Percentiles rank a stretch among this genome's conserved stretches.
phyloP scores from a whole-genome alignment of 306 rosid species.

The Nissolia schottii region DNA sequence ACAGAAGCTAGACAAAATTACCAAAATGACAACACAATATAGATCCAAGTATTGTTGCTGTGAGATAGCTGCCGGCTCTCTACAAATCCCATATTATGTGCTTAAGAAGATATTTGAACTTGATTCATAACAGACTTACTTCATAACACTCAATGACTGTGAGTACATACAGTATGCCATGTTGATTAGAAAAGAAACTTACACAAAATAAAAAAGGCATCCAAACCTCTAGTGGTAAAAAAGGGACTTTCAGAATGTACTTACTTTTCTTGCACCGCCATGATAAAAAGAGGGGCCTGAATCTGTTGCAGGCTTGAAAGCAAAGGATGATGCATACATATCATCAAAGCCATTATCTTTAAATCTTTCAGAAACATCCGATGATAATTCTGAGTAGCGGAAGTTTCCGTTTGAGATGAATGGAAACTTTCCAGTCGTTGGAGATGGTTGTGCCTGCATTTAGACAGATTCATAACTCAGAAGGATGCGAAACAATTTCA shows the following conservation, averaged over 20 bases:
- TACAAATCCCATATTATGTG: neutral
- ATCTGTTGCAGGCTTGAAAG: conserved; percentile 66
- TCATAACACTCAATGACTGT: conserved; percentile 1
- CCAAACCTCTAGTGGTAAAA: neutral
- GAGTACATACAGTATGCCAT: neutral
- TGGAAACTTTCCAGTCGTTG: conserved; percentile 84
- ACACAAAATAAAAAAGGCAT: neutral
- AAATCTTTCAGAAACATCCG: conserved; percentile 42
- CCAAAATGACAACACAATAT: conserved; percentile 18
- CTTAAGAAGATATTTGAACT: conserved; percentile 15
- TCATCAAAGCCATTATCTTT: conserved; percentile 43
- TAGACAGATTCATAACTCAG: conserved; percentile 39
- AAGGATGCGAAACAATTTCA: conserved; percentile 3
- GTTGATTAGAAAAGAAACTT: neutral
- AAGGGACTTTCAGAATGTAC: neutral
- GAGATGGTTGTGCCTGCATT: conserved; percentile 91
- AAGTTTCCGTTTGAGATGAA: conserved; percentile 45
- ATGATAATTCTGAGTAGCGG: conserved; percentile 30
- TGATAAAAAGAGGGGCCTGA: conserved; percentile 52
- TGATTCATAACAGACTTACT: neutral
- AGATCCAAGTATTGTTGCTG: neutral
- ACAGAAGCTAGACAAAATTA: conserved; percentile 23
- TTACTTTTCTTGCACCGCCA: conserved; percentile 66
- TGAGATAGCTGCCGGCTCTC: neutral
- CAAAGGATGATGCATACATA: conserved; percentile 50